Base-by-base conservation (phyloP, 768 basidiomycete species). In the Tricholoma matsutake region DNA sequence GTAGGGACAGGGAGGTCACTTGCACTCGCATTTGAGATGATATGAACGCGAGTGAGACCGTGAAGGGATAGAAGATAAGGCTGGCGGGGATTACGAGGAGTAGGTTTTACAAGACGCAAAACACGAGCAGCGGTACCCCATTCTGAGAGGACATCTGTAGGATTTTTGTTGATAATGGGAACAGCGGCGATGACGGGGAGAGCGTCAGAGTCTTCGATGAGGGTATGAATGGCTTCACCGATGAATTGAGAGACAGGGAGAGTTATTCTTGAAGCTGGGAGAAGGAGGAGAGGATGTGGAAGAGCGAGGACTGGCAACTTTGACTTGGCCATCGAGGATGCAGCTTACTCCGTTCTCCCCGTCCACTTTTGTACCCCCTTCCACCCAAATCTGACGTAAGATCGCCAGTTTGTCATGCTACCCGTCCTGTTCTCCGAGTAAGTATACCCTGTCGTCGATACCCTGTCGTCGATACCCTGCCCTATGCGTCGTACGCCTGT, bases 81-180 rank as follows among this genome's bases (percentile, higher is more conserved):
- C 61, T 88, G 83, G 55, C 79, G 78, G 10, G 81, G 75, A 54
- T 83, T 81, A 54, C 85, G 79, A 10, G 79, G 68, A 2, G 83
- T 77, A 0, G 92, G 86, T 20, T 85, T 82, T 41, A 87, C 83
- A 54, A 94, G 79, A 10, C 90, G 84, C 6, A 88, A 76, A 43
- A 94, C 81, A 32, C 88, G 85, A 9, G 91, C 88, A 9, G 88
- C 85, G 8, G 86, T 86, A 0, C 87, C 91, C 78, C 83, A 87
- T 43, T 83, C 81, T 34, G 84, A 75, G 9, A 79, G 68, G 13
- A 25, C 22, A 25, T 25, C 22, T 25, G 52, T 61, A 69, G 59
- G 32, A 62, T 57, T n/a, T 63, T 61, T 4, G 54, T 73, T 68
- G 54, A 78, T 75, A 14, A 83, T 71, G 0, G 90, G 89, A 10